Percentiles rank a stretch among this genome's conserved stretches.
Conservation (phyloP, 1,284 basidiomycete species). For the Porodaedalea pini region DNA sequence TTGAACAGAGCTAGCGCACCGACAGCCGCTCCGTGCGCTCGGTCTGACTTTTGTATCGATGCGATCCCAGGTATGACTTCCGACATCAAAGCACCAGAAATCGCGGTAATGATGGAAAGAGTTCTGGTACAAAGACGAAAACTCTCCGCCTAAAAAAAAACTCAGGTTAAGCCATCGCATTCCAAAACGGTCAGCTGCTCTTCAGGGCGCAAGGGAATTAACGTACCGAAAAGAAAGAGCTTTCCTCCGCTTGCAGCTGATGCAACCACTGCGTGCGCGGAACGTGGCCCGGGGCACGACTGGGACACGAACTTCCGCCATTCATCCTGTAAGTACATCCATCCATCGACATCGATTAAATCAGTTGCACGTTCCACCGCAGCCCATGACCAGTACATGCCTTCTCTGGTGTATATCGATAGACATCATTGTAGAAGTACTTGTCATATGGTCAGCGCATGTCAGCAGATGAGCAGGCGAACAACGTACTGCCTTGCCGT, state of each 20-base stretch:
- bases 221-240: conserved; percentile 74
- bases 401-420: conserved; percentile 80
- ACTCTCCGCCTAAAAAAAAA: conserved; percentile 75
- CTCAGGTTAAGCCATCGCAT: too few species aligned
- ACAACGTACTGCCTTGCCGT: conserved; percentile 67
- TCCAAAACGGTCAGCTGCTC: not conserved
- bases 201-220: conserved; percentile 3
- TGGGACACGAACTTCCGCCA: conserved; percentile 83
- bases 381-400: conserved; percentile 30
- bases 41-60: conserved; percentile 85
- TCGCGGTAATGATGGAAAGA: conserved; percentile 91
- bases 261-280: conserved; percentile 77
- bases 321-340: conserved; percentile 54
- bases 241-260: conserved; percentile 77
- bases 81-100: conserved; percentile 78
- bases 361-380: not conserved
- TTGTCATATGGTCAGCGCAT: conserved; percentile 26
- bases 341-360: not conserved
- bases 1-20: conserved; percentile 39
- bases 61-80: conserved; percentile 80
- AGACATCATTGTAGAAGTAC: conserved; percentile 81
- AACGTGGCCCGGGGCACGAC: conserved; percentile 80
- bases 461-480: not conserved
- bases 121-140: conserved; percentile 82
- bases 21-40: conserved; percentile 80